Base-by-base conservation (phyloP, 192 early-diverging fungal genomes). In the Gorgonomyces haynaldii region DNA sequence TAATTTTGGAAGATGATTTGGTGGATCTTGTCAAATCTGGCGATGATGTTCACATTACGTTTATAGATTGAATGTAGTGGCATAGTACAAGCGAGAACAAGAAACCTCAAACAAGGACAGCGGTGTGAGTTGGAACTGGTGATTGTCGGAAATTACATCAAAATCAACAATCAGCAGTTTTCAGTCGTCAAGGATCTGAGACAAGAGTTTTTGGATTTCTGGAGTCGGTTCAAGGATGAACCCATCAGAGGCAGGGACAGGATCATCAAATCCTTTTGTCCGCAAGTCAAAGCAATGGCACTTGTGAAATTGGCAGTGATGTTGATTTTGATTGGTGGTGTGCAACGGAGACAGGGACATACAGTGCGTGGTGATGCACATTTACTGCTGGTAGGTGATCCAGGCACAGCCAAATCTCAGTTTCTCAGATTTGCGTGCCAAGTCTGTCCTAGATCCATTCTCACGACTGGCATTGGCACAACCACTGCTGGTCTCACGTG, bases 11-110 rank as follows among this genome's bases (percentile, higher is more conserved):
- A 58, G 91, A 98, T 52, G 91, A 98, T 52, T 62, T 98, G 35
- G 94, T 96, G 0, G 94, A 98, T 60, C 76, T 84, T 20, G 69
- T 70, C 36, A 91, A 92, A 56, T 83, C 94, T 9, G 94, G 94
- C 3, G 65, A 67, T 37, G 65, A 67, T 58, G 55, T 72, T 6
- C 47, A 53, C 22, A 44, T 67, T 20, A 59, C 57, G 52, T 61
- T 23, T 29, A 48, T 37, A 16, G 1, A 2, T 23, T 55, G 2
- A 49, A 8, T 13, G 12, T 2, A 2, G 30, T 35, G 8, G 21
- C 6, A 36, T 37, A 55, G 58, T 40, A 41, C 42, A 23, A 23
- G 24, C 30, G 54, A 62, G 49, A 53, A 43, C 22, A 60, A 69
- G 32, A 30, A 44, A 8, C 37, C 44, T 46, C 24, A 46, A 44